phyloP scores from a whole-genome alignment of 352 stramenopile genomes.

The Globisporangium polare region DNA sequence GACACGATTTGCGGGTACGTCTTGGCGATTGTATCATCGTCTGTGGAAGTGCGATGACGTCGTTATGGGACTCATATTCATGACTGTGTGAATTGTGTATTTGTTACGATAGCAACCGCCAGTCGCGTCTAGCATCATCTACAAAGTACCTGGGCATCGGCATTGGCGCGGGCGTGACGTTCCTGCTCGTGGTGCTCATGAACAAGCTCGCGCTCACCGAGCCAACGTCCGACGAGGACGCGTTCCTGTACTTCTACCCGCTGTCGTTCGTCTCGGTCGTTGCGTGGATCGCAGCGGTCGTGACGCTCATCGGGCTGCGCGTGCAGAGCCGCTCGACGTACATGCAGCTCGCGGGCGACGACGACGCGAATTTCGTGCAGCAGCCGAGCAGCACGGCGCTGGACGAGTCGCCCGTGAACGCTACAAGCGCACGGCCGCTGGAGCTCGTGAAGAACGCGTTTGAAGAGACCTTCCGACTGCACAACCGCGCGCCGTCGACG shows the following conservation, averaged over 20 bases:
- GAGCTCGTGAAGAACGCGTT: constrained; percentile 65
- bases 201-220: constrained; percentile 46
- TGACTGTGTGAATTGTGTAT: constrained; percentile 1
- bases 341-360: constrained; percentile 53
- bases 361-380: constrained; percentile 51
- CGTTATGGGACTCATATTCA: background rate
- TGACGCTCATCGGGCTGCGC: constrained; percentile 62
- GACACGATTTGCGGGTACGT: constrained; percentile 75
- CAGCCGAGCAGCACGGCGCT: constrained; percentile 25
- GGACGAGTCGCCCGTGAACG: constrained; percentile 24
- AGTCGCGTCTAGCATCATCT: constrained; percentile 55
- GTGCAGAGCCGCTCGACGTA: constrained; percentile 63
- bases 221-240: constrained; percentile 30
- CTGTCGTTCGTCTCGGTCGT: constrained; percentile 73
- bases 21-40: background rate
- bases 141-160: constrained; percentile 67
- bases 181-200: constrained; percentile 43
- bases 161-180: constrained; percentile 45
- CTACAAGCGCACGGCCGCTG: constrained; percentile 26
- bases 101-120: constrained; percentile 35
- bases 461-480: constrained; percentile 54
- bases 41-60: background rate
- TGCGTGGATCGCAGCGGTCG: constrained; percentile 60
- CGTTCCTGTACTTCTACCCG: constrained; percentile 71
- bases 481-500: constrained; percentile 25